Evolutionary conservation across 73 alveolate genomes (phyloP).

Genomic region (Paramecium octaurelia): DNA sequence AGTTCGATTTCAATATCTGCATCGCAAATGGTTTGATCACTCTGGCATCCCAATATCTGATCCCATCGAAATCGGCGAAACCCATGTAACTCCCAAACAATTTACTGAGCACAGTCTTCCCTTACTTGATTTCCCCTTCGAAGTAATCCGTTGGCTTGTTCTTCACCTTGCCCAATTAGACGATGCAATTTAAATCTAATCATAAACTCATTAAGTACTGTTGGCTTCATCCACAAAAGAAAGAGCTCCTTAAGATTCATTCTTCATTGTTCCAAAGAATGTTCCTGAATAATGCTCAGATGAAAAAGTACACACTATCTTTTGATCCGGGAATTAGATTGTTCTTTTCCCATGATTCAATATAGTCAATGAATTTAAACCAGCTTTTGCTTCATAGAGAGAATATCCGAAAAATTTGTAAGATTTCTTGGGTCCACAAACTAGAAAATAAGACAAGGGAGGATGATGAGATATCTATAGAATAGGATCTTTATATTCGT

Average conservation of each 20-base stretch:
- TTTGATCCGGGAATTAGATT: conserved; percentile 2
- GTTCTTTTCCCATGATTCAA: conserved; percentile 55
- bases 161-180: conserved; percentile 63
- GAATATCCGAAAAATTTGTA: conserved; percentile 61
- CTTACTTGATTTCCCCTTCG: conserved; percentile 77
- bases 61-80: conserved; percentile 90
- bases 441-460: conserved; percentile 74
- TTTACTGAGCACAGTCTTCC: conserved; percentile 18
- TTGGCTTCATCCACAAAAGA: conserved; percentile 59
- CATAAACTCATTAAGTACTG: not conserved
- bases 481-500: not conserved
- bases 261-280: conserved; percentile 68
- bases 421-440: conserved; percentile 53
- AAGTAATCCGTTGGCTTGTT: conserved; percentile 81
- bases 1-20: conserved; percentile 32
- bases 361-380: conserved; percentile 65
- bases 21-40: conserved; percentile 57
- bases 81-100: conserved; percentile 85
- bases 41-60: conserved; percentile 96
- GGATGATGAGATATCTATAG: conserved; percentile 91
- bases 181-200: not conserved
- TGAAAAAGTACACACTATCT: conserved; percentile 42
- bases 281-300: conserved; percentile 67
- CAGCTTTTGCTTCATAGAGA: conserved; percentile 67
- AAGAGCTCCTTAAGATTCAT: conserved; percentile 62